Base-by-base conservation (phyloP, 805 yeast genomes). In the Starmera amethionina region DNA sequence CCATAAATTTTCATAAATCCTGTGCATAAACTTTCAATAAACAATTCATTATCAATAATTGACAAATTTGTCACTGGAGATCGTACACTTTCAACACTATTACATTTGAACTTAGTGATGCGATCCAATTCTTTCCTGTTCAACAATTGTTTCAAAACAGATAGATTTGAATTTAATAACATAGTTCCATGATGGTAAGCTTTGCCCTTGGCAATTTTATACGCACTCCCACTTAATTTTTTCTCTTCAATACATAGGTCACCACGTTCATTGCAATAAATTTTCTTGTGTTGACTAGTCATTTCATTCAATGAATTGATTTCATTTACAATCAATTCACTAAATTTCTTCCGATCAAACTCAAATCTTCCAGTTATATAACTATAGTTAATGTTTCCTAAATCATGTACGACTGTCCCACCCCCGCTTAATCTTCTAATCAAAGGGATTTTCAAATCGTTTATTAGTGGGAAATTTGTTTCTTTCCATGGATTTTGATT, bases 101-200 rank as follows among this genome's bases (percentile, higher is more conserved):
- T 39, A 32, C 67, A 62, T 13, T 51, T 60, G 40, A 77, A 60
- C 15, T 58, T 65, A 2, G 80, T 65, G 1, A 48, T 43, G 0
- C 75, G 77, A 4, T 59, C 48, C 1, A 60, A 46, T 10, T 62
- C 59, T 34, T 67, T 70, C 13, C 79, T 64, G 30, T 71, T 69
- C 43, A 93, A 64, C 12, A 86, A 56, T n/a, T 73, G 65, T 2
- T 78, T 65, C 42, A 93, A 65, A 1, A 68, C 60, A n/a, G 67
- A 67, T 22, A 93, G 60, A 32, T 78, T 67, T 34, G 94, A 78
- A 40, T 73, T 63, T 19, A 93, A 64, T 8, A 93, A 66, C 96
- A 93, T 85, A 0, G 99, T 93, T 0, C 97, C 98, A 63, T 93
- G 99, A 56, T 93, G 98, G 48, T 89, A 81, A 7, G 95, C 78